These are phyloP conservation scores for Pseudogymnoascus sp. DNA, from an alignment of 2,329 filamentous ascomycete species.

Conservation along the genomic window DNA sequence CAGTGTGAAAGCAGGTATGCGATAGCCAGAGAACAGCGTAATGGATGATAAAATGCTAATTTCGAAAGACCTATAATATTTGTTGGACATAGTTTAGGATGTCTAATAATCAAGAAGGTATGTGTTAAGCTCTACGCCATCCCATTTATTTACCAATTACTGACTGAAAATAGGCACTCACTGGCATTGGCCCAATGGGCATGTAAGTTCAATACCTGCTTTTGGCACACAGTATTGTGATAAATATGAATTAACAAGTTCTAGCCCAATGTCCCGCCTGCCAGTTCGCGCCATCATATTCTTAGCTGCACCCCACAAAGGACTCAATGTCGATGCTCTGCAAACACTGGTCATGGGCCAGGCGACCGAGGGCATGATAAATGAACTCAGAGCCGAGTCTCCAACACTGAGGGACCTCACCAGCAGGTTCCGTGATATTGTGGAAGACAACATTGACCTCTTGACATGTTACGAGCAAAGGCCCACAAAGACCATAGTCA, in stretches of 20 bases:
- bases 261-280: neutral
- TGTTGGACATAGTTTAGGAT: neutral
- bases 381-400: constrained; percentile 18
- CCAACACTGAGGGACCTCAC: constrained; percentile 15
- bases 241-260: neutral
- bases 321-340: constrained; percentile 19
- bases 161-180: neutral
- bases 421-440: constrained; percentile 15
- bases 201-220: neutral
- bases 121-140: no score
- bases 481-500: constrained; percentile 16
- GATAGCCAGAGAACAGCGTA: neutral
- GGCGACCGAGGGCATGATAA: constrained; percentile 16
- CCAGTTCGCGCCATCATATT: constrained; percentile 19
- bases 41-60: neutral
- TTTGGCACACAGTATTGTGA: neutral
- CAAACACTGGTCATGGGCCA: constrained; percentile 18
- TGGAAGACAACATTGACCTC: constrained; percentile 14
- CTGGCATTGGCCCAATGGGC: neutral
- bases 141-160: neutral
- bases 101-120: constrained; percentile 2
- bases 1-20: neutral
- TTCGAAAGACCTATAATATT: neutral
- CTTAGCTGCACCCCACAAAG: constrained; percentile 22
- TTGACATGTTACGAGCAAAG: constrained; percentile 19